A percentile compares a stretch with the other conserved stretches of the same genome.
These are phyloP conservation scores for Monosporozyma aquatica DNA, from an alignment of 805 yeast species.

Conservation along the genomic window DNA sequence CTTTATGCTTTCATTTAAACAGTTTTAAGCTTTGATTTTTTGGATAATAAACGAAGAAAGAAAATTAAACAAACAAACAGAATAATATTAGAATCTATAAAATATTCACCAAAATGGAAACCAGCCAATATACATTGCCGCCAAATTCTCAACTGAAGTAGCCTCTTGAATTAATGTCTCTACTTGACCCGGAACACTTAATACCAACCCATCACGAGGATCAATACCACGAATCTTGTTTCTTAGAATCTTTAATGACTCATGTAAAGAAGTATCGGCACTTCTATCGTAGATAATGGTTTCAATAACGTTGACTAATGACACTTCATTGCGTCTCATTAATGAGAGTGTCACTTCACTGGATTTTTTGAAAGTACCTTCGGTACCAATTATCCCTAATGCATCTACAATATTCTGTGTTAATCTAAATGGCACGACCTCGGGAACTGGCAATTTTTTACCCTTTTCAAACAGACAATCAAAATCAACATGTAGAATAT, in stretches of 20 bases:
- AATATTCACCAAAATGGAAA: conserved; percentile 55
- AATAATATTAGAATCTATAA: too few relatives aligned
- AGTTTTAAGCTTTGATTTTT: too few relatives aligned
- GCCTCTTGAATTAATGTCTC: conserved; percentile 83
- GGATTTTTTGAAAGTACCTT: conserved; percentile 78
- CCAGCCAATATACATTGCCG: conserved; percentile 96
- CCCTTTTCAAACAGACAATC: conserved; percentile 91
- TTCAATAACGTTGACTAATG: conserved; percentile 82
- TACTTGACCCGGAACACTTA: conserved; percentile 88
- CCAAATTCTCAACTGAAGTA: conserved; percentile 55
- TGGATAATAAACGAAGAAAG: too few relatives aligned
- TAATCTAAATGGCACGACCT: conserved; percentile 85
- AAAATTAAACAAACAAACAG: too few relatives aligned
- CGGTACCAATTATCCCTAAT: conserved; percentile 77
- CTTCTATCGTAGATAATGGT: conserved; percentile 72
- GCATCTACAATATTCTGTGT: conserved; percentile 88
- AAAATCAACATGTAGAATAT: conserved; percentile 86
- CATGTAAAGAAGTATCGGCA: conserved; percentile 50
- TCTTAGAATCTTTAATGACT: conserved; percentile 62
- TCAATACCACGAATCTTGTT: conserved; percentile 77
- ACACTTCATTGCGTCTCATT: conserved; percentile 69
- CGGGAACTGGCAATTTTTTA: conserved; percentile 69
- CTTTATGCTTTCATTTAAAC: too few relatives aligned
- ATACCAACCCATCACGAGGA: conserved; percentile 72
- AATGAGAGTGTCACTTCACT: conserved; percentile 75